Base-by-base conservation (phyloP, 2,329 filamentous ascomycete species). In the Apiospora hydei region DNA sequence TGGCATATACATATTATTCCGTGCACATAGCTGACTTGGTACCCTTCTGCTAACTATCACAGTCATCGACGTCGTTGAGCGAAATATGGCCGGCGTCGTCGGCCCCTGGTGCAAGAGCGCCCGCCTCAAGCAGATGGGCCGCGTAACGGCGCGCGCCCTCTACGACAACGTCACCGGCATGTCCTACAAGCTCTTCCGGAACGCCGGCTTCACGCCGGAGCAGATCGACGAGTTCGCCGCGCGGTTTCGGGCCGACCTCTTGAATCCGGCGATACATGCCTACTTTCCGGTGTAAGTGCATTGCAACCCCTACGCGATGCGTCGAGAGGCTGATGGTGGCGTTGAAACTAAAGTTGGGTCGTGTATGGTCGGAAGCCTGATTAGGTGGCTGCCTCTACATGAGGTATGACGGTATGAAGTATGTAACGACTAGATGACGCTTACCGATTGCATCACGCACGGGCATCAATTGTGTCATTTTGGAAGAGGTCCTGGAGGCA, bases 131-230 rank as follows among this genome's bases (percentile, higher is more conserved):
- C 69, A 73, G 78, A 70, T 81, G 5, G 80, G 80, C 18, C 71
- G 71, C 26, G 79, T 78, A 75, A 74, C 75, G 30, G 67, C 74
- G 49, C 72, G 75, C 30, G 78, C 77, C 66, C 72, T 80, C 13
- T 71, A 78, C 75, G 72, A 67, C 26, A 79, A 78, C 10, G 75
- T 80, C 1, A 76, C 80, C 72, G 79, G 78, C 1, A 77, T 80
- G 24, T 77, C 78, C 5, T 70, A 80, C 69, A 77, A 76, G 10
- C 70, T 79, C 8, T 75, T 81, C 46, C 80, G 76, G 30, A 75
- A 74, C 21, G 70, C 79, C 44, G 73, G 74, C 30, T 78, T 78
- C 79, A 73, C 64, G 44, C 71, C 72, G 18, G 78, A 79, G 2
- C 77, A 79, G 46, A 76, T 75, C 6, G 69, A 74, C 0, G 71